These are phyloP conservation scores for Vachellia pachyceras DNA, from an alignment of 306 rosid species.

Conservation along the genomic window DNA sequence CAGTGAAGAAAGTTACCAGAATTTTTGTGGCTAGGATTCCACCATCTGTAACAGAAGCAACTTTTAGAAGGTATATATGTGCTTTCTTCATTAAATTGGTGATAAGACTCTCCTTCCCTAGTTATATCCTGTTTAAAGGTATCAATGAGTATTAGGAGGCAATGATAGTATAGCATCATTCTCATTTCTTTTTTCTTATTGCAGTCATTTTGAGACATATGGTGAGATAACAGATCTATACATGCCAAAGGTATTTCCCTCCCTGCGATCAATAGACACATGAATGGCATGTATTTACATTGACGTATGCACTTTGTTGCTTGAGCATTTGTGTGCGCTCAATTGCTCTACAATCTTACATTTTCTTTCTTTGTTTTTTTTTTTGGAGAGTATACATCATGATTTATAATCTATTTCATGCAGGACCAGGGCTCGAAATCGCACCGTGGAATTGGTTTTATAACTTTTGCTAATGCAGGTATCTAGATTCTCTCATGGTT, in stretches of 20 bases:
- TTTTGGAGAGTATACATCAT: background rate
- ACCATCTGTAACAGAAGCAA: conserved; percentile 83
- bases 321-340: background rate
- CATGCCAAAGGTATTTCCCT: conserved; percentile 89
- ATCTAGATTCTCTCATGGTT: conserved; percentile 11
- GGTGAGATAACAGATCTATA: conserved; percentile 96
- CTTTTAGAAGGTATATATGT: conserved; percentile 74
- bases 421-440: conserved; percentile 92
- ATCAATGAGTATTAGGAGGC: conserved; percentile 2
- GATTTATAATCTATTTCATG: conserved; percentile 28
- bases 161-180: conserved; percentile 19
- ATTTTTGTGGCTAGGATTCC: conserved; percentile 96
- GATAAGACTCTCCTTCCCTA: background rate
- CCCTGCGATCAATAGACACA: conserved; percentile 19
- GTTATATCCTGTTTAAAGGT: background rate
- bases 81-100: conserved; percentile 16
- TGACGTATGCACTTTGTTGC: background rate
- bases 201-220: conserved; percentile 97
- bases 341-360: background rate
- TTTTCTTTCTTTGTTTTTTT: background rate
- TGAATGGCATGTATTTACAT: background rate
- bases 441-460: conserved; percentile 97
- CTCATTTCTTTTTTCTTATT: conserved; percentile 28
- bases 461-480: conserved; percentile 96
- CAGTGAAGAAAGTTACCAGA: conserved; percentile 82